Evolutionary conservation across 1,284 basidiomycete genomes (phyloP), one percentile per base, ranked within the genome.

Genomic region (Ceratobasidium theobromae): DNA sequence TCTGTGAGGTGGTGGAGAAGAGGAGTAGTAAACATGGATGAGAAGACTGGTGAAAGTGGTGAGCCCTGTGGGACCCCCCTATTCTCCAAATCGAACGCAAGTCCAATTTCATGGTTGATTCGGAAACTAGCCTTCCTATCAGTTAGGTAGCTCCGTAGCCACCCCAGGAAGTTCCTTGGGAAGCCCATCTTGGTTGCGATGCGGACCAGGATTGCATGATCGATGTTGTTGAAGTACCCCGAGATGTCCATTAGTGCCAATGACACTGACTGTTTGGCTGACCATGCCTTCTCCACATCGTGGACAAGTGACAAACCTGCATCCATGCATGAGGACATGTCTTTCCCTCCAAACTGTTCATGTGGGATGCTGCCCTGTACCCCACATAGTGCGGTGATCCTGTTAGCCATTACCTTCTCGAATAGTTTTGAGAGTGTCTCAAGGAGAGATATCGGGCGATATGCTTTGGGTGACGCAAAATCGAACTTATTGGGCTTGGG

Each of bases 391-490:
- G 69, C 70, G 25, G 68, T 45, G 4, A 73, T 33, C 12, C 72
- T 49, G 3, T 74, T 72, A 0, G 76, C 68, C 0, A 76, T 68
- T 28, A 72, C 69, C 8, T 71, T 67, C 0, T 75, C 74, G 0
- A 77, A 69, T 2, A 77, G 67, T 54, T 80, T 80, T 1, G 73
- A 73, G 14, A 79, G 70, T 6, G 73, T 76, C 60, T 76, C 72
- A 0, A 77, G 71, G 0, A 82, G 76, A 0, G 76, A 76, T 0
- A 82, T 79, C 0, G 80, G 80, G 0, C 78, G 70, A 65, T 77
- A 80, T 0, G 79, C 71, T 18, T 75, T 75, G 0, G 78, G 69
- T 0, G 72, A 48, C 0, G 70, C 67, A 70, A 82, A 81, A 68
- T 76, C 73, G 0, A 73, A 27, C 28, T 76, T 75, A 0, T 76